Base-by-base conservation (phyloP, 305 asterid genomes). In the Fraxinus sp. region DNA sequence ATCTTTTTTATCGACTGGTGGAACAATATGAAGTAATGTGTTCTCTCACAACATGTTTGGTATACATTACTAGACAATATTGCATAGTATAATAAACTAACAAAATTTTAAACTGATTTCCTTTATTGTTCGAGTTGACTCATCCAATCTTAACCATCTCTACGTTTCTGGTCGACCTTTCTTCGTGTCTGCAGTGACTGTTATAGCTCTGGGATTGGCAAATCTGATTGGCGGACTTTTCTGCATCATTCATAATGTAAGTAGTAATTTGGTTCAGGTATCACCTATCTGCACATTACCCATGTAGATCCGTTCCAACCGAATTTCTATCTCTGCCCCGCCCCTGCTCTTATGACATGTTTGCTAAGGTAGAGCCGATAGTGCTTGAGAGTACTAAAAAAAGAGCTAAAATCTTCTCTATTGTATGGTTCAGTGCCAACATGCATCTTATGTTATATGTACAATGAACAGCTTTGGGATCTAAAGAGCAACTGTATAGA, bases 191-290 rank as follows among this genome's bases (percentile, higher is more conserved):
- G 33, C 33, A 30, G 33, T 30, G 33, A 30, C 33, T 30, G 33
- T 30, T 30, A 30, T 30, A 30, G 33, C 33, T 30, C 33, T 30
- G 33, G 33, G 33, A 30, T 30, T 30, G 33, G 33, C 33, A 30
- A 30, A 30, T 30, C 33, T 30, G 33, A 30, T 30, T 30, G 33
- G 33, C 33, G 99, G 99, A 52, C 84, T 94, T 24, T 86, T 92
- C 80, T 71, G 94, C 86, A 79, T 94, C 57, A 82, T 83, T 80
- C 94, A 96, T 83, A 91, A 92, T 85, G 99, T 94, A 90, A 94
- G 98, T 86, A 72, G 26, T 52, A 22, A n/a, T 80, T 57, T 20
- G 64, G 36, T 81, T 83, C 43, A 66, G 66, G 22, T 18, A 79
- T 59, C 36, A 66, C 36, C 74, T 46, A 52, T 22, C 70, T 24